phyloP scores from a whole-genome alignment of 108 stramenopile genomes.

The Mayamaea pseudoterrestris region DNA sequence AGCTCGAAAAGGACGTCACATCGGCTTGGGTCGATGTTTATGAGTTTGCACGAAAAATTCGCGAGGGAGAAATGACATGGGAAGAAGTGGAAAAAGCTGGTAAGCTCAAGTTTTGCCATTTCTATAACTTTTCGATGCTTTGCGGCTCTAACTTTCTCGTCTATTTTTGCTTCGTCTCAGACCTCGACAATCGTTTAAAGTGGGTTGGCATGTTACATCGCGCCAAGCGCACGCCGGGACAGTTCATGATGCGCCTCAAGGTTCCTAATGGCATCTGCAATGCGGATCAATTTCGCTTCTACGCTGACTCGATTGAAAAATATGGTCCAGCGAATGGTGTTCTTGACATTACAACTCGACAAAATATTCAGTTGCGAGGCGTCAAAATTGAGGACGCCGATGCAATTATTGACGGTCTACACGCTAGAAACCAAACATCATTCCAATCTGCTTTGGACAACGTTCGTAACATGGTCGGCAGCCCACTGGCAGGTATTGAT shows the following conservation, averaged over 20 bases:
- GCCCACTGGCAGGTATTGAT: constrained; percentile 87
- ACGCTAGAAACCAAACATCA: constrained; percentile 74
- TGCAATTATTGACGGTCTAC: constrained; percentile 77
- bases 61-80: constrained; percentile 76
- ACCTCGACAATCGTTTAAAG: constrained; percentile 50
- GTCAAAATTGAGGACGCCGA: constrained; percentile 83
- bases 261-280: constrained; percentile 92
- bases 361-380: constrained; percentile 88
- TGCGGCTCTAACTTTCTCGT: not conserved
- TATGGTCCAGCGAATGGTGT: constrained; percentile 78
- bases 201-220: constrained; percentile 90
- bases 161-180: not conserved
- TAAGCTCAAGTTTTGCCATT: constrained; percentile 52
- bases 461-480: constrained; percentile 89
- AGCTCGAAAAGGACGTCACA: constrained; percentile 68
- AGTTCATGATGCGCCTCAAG: constrained; percentile 90
- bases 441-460: constrained; percentile 87
- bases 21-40: constrained; percentile 77
- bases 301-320: constrained; percentile 67
- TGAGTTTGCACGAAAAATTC: constrained; percentile 73
- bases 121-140: constrained; percentile 2
- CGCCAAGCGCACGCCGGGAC: constrained; percentile 85
- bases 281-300: constrained; percentile 80
- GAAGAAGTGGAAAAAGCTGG: constrained; percentile 78
- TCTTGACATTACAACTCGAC: constrained; percentile 88